phyloP scores from a whole-genome alignment of 2,329 filamentous ascomycete species.

The Piedraia hortae region DNA sequence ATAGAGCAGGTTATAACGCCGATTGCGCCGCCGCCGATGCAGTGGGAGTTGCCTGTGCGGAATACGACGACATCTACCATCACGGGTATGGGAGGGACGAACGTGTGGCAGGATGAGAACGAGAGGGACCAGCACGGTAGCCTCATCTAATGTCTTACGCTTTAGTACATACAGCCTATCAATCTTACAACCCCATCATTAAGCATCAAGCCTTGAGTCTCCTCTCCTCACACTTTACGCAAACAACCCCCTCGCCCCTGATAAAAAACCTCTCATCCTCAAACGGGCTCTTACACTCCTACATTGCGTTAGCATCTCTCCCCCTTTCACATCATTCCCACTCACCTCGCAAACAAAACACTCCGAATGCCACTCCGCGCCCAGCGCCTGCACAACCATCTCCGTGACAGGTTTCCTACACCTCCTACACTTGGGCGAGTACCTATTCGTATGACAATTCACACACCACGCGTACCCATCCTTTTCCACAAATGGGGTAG shows the following conservation, averaged over 20 bases:
- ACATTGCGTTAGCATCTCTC: slow-evolving; percentile 15
- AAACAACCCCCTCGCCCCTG: slow-evolving; percentile 31
- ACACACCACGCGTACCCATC: slow-evolving; percentile 96
- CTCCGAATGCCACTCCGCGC: slow-evolving; percentile 73
- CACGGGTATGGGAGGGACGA: too few species aligned
- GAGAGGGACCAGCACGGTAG: too few species aligned
- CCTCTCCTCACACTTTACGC: slow-evolving; percentile 32
- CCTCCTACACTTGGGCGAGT: slow-evolving; percentile 63
- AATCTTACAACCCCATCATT: too few species aligned
- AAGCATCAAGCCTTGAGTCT: slow-evolving; percentile 35
- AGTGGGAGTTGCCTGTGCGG: too few species aligned
- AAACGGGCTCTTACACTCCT: slow-evolving; percentile 33
- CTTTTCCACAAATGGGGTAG: slow-evolving; percentile 76
- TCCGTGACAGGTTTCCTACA: slow-evolving; percentile 70
- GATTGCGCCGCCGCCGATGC: too few species aligned
- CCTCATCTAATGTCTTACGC: too few species aligned
- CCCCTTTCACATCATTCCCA: slow-evolving; percentile 20
- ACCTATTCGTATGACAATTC: slow-evolving; percentile 71
- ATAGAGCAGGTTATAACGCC: too few species aligned
- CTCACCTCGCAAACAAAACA: slow-evolving; percentile 58
- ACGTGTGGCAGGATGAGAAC: too few species aligned
- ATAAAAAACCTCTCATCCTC: slow-evolving; percentile 36
- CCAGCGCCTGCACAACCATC: slow-evolving; percentile 67
- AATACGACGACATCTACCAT: too few species aligned
- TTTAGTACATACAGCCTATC: too few species aligned